phyloP scores from a whole-genome alignment of 129 eudicot species.

The Pulicaria dysenterica region DNA sequence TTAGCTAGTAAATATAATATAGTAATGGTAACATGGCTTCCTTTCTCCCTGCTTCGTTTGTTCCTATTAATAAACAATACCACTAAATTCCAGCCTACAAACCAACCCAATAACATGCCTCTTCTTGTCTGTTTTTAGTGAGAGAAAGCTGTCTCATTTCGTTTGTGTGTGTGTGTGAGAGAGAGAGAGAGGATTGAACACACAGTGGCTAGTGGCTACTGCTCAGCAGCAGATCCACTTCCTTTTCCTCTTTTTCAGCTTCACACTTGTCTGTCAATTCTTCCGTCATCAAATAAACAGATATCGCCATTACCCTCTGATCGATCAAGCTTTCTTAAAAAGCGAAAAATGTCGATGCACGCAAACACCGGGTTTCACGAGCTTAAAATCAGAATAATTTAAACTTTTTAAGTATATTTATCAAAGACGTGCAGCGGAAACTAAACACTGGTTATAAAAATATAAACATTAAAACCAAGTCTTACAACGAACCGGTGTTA shows the following conservation, averaged over 20 bases:
- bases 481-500: too few species aligned
- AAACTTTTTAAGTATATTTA: too few species aligned
- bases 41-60: conserved; percentile 14
- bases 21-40: conserved; percentile 4
- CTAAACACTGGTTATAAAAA: too few species aligned
- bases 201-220: conserved; percentile 18
- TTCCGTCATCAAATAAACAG: background rate
- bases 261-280: conserved; percentile 16
- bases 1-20: background rate
- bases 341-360: conserved; percentile 44
- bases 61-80: conserved; percentile 26
- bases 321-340: background rate
- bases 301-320: background rate
- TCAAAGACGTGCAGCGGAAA: too few species aligned
- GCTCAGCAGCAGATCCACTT: conserved; percentile 10
- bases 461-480: too few species aligned
- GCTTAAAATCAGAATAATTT: too few species aligned
- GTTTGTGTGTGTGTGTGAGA: background rate
- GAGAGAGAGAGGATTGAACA: background rate
- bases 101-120: conserved; percentile 30
- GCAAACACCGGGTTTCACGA: conserved; percentile 85
- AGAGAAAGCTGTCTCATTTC: conserved; percentile 8
- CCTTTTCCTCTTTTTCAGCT: conserved; percentile 19
- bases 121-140: background rate
- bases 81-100: conserved; percentile 9